Evolutionary conservation across 192 early-diverging fungal genomes (phyloP).

Genomic region (Entomortierella lignicola): DNA sequence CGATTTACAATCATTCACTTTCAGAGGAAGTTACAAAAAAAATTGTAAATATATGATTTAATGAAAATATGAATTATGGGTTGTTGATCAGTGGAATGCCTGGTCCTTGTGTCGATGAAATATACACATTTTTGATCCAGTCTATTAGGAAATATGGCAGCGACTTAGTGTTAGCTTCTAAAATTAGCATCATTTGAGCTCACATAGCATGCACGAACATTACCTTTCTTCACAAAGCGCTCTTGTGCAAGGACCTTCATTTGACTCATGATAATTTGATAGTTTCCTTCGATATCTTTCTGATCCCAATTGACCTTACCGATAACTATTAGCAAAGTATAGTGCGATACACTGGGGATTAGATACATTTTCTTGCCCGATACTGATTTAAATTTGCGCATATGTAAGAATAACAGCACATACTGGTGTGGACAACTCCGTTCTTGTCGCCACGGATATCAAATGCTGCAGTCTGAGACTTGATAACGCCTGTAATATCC

Average conservation of each 20-base stretch:
- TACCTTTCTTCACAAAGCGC: constrained; percentile 61
- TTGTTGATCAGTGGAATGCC: constrained; percentile 71
- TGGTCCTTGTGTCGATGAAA: constrained; percentile 78
- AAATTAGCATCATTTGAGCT: no score
- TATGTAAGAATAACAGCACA: neutral
- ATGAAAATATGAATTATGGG: constrained; percentile 15
- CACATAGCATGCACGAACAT: neutral
- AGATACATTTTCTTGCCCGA: no score
- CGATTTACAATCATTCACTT: neutral
- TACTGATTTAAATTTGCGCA: no score
- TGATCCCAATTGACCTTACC: constrained; percentile 53
- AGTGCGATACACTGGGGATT: neutral
- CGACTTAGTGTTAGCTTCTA: no score
- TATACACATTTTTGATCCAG: constrained; percentile 69
- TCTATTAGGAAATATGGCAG: constrained; percentile 17
- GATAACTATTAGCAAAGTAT: constrained; percentile 23
- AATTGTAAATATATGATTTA: neutral
- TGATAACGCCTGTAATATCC: constrained; percentile 75
- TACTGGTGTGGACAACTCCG: constrained; percentile 75
- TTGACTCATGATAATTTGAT: constrained; percentile 68
- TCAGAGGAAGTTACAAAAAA: neutral
- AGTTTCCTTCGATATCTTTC: constrained; percentile 59
- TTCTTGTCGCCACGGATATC: constrained; percentile 84
- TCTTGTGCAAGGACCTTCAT: constrained; percentile 68
- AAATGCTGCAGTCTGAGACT: constrained; percentile 70